Conservation (phyloP, 2,329 filamentous ascomycete species). For the Aureobasidium leucospermi region DNA sequence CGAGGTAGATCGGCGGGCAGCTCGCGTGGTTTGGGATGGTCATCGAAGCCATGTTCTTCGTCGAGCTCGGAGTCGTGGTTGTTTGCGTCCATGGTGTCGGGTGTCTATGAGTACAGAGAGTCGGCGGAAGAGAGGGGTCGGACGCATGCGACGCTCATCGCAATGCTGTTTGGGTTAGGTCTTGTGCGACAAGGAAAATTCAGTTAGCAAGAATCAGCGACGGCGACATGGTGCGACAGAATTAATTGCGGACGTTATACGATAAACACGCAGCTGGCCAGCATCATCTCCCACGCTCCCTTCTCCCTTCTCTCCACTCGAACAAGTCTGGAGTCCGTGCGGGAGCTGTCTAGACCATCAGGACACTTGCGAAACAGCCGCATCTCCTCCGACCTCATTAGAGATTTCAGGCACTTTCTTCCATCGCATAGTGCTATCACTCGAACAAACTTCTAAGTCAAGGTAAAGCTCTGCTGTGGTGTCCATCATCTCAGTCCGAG, state of each 20-base stretch:
- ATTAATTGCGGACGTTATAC: not conserved
- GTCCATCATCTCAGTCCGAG: not conserved
- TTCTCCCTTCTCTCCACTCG: not conserved
- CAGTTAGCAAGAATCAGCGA: not conserved
- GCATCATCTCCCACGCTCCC: not conserved
- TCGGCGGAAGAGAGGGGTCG: not conserved
- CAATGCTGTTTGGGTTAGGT: not conserved
- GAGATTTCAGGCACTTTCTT: too few species aligned
- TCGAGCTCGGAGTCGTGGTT: not conserved
- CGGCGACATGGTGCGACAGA: not conserved
- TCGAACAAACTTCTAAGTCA: too few species aligned
- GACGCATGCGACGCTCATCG: not conserved
- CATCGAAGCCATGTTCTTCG: not conserved
- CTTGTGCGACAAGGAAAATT: not conserved
- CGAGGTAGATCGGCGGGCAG: slow-evolving; percentile 83
- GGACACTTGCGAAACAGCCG: too few species aligned
- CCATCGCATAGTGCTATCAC: too few species aligned
- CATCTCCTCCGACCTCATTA: too few species aligned
- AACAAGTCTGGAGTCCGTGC: not conserved
- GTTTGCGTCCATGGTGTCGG: not conserved
- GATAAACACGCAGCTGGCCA: not conserved
- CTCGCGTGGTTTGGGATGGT: slow-evolving; percentile 27
- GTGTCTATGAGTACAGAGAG: not conserved
- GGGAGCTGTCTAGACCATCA: not conserved
- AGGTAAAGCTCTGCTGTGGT: too few species aligned